Evolutionary conservation across 2,329 filamentous ascomycete species (phyloP), one percentile per base, ranked within the genome.

Genomic region (Penicillium polonicum): DNA sequence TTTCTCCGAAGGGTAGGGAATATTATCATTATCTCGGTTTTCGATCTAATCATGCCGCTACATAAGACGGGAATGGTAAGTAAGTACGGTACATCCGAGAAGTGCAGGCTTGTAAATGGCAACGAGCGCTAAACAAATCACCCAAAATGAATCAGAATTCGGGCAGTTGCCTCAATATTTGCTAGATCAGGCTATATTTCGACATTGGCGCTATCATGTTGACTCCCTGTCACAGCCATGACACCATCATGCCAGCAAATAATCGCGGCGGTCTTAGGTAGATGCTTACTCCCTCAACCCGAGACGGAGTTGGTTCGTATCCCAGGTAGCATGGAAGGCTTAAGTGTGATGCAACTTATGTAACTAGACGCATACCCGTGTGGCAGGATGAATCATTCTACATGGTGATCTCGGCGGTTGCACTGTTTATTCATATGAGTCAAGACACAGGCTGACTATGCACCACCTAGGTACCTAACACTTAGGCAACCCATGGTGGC

Each of bases 1-100:
- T 25, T n/a, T 21, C 3, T 8, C 5, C 15, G 0, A 17, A 10
- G 21, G 5, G 9, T 33, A 5, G 12, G 13, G 4, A 15, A 21
- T 6, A 3, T 19, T n/a, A 13, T 4, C 4, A 31, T 15, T 15
- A 1, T 31, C 10, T 45, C 1, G 3, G 3, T 21, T 1, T 46
- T 0, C 1, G 10, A 21, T 15, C 1, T 12, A 19, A 3, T 0
- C 9, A 29, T 29, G 12, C 7, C 3, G 13, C 3, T 3, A 17
- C 12, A 5, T 45, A 0, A 8, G n/a, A 21, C 1, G 0, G 6
- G 3, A 5, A 21, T 45, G n/a, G 4, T 5, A 13, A 13, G 17
- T 6, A 19, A 13, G 6, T 31, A 5, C 4, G 21, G n/a, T 15
- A 9, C 5, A 29, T 44, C 5, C 19, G 23, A 29, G 17, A 10